Evolutionary conservation across 805 yeast genomes (phyloP).

Genomic region (Danielozyma ontarioensis): DNA sequence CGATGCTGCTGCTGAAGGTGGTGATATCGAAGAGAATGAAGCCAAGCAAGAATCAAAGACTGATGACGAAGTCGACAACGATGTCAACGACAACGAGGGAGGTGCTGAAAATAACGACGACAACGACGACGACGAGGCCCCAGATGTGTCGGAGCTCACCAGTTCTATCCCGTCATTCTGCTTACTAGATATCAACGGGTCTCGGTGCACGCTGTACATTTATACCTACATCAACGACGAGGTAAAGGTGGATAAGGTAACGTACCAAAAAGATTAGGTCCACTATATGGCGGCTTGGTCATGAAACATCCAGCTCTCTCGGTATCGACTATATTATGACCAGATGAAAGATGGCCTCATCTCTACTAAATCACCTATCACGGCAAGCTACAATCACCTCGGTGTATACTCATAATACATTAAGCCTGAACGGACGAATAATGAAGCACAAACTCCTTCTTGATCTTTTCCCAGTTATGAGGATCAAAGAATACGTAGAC

Average conservation of each 20-base stretch:
- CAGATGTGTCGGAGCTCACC: slow-evolving; percentile 14
- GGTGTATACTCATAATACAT: too few relatives aligned
- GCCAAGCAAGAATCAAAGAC: slow-evolving; percentile 7
- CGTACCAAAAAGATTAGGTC: slow-evolving; percentile 26
- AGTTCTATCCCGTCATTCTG: slow-evolving; percentile 76
- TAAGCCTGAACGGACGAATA: slow-evolving; percentile 34
- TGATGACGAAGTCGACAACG: slow-evolving; percentile 7
- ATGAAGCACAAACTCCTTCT: slow-evolving; percentile 56
- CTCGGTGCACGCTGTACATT: slow-evolving; percentile 74
- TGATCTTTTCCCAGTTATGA: slow-evolving; percentile 90
- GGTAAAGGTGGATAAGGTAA: slow-evolving; percentile 84
- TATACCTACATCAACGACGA: slow-evolving; percentile 78
- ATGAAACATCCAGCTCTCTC: too few relatives aligned
- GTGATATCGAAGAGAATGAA: slow-evolving; percentile 15
- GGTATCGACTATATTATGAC: too few relatives aligned
- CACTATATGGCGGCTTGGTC: too few relatives aligned
- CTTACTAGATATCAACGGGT: slow-evolving; percentile 76
- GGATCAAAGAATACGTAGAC: slow-evolving; percentile 94
- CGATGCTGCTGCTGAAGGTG: slow-evolving; percentile 19
- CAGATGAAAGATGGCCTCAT: too few relatives aligned
- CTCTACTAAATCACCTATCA: too few relatives aligned
- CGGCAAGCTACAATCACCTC: too few relatives aligned
- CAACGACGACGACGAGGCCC: slow-evolving; percentile 6
- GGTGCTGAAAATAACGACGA: slow-evolving; percentile 6
- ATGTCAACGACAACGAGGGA: slow-evolving; percentile 3